A percentile compares a stretch with the other conserved stretches of the same genome.
These are phyloP conservation scores for Dactylonectria estremocensis DNA, from an alignment of 2,329 filamentous ascomycete genomes.

Conservation along the genomic window DNA sequence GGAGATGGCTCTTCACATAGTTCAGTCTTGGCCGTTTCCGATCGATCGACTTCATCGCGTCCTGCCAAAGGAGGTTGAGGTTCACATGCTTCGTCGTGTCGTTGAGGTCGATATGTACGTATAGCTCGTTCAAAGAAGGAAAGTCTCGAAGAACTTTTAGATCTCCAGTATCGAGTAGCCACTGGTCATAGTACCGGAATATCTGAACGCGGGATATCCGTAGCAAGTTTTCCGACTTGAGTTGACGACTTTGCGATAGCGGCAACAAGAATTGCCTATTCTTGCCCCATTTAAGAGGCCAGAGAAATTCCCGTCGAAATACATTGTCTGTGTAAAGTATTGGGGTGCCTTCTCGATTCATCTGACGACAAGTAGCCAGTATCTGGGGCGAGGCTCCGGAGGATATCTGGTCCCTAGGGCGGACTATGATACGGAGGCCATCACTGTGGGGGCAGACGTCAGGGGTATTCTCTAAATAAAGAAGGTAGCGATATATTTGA, in stretches of 20 bases:
- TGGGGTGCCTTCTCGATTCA: slow-evolving; percentile 28
- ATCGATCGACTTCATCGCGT: slow-evolving; percentile 8
- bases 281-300: background rate
- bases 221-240: slow-evolving; percentile 14
- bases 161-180: background rate
- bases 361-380: slow-evolving; percentile 16
- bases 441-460: background rate
- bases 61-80: background rate
- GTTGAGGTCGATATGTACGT: slow-evolving; percentile 19
- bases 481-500: slow-evolving; percentile 29
- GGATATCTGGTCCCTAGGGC: background rate
- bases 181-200: background rate
- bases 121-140: slow-evolving; percentile 25
- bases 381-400: background rate
- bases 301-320: slow-evolving; percentile 17
- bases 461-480: background rate
- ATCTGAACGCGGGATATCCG: slow-evolving; percentile 17
- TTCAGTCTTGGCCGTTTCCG: background rate
- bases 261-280: background rate
- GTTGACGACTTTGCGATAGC: slow-evolving; percentile 16
- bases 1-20: slow-evolving; percentile 1
- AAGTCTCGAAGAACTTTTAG: slow-evolving; percentile 25
- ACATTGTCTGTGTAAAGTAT: slow-evolving; percentile 29
- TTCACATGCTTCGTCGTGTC: background rate
- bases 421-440: slow-evolving; percentile 22